Evolutionary conservation across 208 protist genomes (phyloP).

Genomic region (Sergeia podlipaevii): DNA sequence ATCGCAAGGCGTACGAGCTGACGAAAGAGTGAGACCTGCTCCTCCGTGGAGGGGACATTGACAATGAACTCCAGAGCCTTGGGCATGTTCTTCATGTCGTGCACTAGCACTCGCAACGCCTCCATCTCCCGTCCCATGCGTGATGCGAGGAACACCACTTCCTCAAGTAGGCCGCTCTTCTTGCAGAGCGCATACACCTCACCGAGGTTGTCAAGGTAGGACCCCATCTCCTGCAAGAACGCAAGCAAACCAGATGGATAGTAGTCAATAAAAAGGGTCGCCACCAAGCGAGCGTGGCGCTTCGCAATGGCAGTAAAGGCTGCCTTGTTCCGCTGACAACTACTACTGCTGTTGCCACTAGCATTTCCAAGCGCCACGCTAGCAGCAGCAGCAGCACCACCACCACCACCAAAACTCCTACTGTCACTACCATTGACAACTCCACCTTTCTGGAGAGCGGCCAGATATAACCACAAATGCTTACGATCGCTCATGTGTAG

Average conservation of each 20-base stretch:
- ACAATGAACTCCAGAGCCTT: conserved; percentile 40
- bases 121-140: conserved; percentile 80
- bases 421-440: too few species aligned
- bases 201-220: conserved; percentile 48
- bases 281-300: conserved; percentile 57
- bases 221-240: conserved; percentile 59
- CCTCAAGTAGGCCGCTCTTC: conserved; percentile 57
- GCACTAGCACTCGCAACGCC: conserved; percentile 62
- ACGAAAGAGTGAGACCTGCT: conserved; percentile 52
- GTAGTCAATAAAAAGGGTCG: conserved; percentile 75
- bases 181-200: conserved; percentile 71
- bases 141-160: conserved; percentile 62
- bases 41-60: conserved; percentile 35
- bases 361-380: too few species aligned
- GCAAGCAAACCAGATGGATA: conserved; percentile 40
- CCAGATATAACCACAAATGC: conserved; percentile 54
- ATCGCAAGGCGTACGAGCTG: conserved; percentile 45
- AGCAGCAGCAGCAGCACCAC: too few species aligned
- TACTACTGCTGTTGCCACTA: too few species aligned
- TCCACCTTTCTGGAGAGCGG: conserved; percentile 28
- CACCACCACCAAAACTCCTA: too few species aligned
- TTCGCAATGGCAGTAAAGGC: conserved; percentile 19
- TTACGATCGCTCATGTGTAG: conserved; percentile 40
- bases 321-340: conserved; percentile 14
- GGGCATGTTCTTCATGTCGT: conserved; percentile 45